Evolutionary conservation across 768 basidiomycete genomes (phyloP), one percentile per base, ranked within the genome.

Genomic region (Hygrophorus pudorinus): DNA sequence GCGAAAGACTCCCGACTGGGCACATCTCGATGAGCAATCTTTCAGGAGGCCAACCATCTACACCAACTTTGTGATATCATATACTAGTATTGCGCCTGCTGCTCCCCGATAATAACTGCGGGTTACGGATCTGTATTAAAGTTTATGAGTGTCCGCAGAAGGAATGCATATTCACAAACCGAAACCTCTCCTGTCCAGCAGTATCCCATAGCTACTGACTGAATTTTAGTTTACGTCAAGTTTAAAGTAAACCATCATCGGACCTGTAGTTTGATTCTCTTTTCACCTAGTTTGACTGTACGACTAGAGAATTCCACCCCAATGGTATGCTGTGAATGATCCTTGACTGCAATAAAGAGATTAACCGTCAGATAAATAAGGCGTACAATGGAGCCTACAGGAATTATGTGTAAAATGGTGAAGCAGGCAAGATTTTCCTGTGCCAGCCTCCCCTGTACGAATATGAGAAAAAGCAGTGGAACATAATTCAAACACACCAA

Each of bases 231-330:
- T 24, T 17, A 37, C 21, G 13, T 51, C 51, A 35, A 48, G 48
- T 47, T 41, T 54, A 47, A 14, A 49, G 24, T 21, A 38, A 47
- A 44, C 30, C 46, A 32, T 41, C 38, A 11, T 55, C 75, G 51
- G 37, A 91, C 92, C 79, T 97, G 94, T 31, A 97, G 74, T 63
- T 96, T 97, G 52, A 96, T 90, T 51, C 85, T 77, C 65, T 91
- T 89, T 71, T 96, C 92, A 41, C 88, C 93, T 17, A 98, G 73
- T 56, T 84, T 85, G 48, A 99, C 79, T 0, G 91, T 92, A 53
- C 92, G 73, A 59, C 91, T 94, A 13, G 91, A 91, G 60, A 99
- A 98, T 59, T 98, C 96, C 21, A 99, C 96, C 8, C 94, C 96
- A 47, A 99, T 98, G 11, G 96, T 98, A 62, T 98, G 96, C 65